Evolutionary conservation across 331 rosid genomes (phyloP).

Genomic region (Cydonia oblonga): DNA sequence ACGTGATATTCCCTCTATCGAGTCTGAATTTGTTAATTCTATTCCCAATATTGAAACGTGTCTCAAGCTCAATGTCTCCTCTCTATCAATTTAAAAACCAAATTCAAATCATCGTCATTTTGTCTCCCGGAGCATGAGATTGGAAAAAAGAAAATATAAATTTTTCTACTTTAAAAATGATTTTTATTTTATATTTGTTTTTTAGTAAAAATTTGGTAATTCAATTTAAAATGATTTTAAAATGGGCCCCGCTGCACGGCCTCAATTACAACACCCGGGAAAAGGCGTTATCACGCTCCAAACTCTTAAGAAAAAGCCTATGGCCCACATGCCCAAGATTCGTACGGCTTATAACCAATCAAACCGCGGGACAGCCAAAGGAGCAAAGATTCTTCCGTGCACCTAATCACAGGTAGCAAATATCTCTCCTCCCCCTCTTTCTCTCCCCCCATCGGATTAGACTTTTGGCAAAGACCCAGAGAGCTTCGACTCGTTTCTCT

Average conservation of each 20-base stretch:
- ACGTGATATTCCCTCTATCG: too few relatives aligned
- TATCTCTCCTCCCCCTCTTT: background rate
- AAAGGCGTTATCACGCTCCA: background rate
- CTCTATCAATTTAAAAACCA: too few relatives aligned
- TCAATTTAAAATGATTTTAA: background rate
- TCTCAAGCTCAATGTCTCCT: too few relatives aligned
- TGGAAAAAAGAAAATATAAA: too few relatives aligned
- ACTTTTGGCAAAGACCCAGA: too few relatives aligned
- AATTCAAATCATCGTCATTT: too few relatives aligned
- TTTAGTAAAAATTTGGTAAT: too few relatives aligned
- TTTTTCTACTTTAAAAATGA: too few relatives aligned
- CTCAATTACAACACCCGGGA: background rate
- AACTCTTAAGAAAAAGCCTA: background rate
- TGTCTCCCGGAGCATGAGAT: too few relatives aligned
- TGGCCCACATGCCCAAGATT: background rate
- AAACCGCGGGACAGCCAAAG: background rate
- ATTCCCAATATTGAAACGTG: too few relatives aligned
- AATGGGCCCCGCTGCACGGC: background rate
- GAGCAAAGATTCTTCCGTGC: conserved; percentile 13
- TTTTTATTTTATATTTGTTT: too few relatives aligned
- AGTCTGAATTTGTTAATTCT: too few relatives aligned
- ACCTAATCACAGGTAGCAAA: background rate
- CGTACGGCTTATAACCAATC: background rate
- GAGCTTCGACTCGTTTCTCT: conserved; percentile 3
- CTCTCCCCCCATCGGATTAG: background rate